A percentile compares a stretch with the other conserved stretches of the same genome.
phyloP scores from a whole-genome alignment of 306 rosid genomes.

The Begonia loranthoides region DNA sequence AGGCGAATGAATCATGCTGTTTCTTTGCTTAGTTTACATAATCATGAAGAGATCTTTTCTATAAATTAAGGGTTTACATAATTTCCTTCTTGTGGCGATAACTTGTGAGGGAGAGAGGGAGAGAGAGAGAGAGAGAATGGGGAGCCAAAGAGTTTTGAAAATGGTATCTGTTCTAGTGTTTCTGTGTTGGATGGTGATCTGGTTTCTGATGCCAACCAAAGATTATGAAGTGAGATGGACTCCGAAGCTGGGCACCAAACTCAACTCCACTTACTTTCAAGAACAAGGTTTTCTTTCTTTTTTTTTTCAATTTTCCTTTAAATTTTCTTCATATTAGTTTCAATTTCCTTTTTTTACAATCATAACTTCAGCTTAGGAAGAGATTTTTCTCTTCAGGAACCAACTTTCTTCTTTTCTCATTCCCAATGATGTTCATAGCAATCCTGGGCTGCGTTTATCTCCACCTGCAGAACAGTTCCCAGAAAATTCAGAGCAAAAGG shows the following conservation, averaged over 20 bases:
- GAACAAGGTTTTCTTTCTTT: conserved; percentile 26
- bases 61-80: background rate
- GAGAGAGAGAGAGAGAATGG: conserved; percentile 8
- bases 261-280: conserved; percentile 38
- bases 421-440: conserved; percentile 47
- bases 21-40: background rate
- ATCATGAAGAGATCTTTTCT: background rate
- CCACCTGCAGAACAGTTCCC: conserved; percentile 16
- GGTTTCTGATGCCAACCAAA: conserved; percentile 47
- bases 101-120: background rate
- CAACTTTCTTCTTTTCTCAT: conserved; percentile 44
- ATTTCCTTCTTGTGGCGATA: background rate
- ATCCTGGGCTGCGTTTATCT: conserved; percentile 40
- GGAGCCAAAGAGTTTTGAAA: conserved; percentile 15
- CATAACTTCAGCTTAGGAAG: background rate
- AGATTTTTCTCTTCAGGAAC: conserved; percentile 19
- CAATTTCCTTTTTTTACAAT: background rate
- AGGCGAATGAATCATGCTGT: conserved; percentile 5
- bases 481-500: conserved; percentile 17
- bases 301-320: background rate
- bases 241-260: conserved; percentile 18
- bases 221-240: conserved; percentile 25
- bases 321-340: background rate
- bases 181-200: conserved; percentile 36
- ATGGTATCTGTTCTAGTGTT: conserved; percentile 21